A percentile compares a stretch with the other conserved stretches of the same genome.
Conservation (phyloP, 2,329 filamentous ascomycete species). For the Neofusicoccum kwambonambiense region DNA sequence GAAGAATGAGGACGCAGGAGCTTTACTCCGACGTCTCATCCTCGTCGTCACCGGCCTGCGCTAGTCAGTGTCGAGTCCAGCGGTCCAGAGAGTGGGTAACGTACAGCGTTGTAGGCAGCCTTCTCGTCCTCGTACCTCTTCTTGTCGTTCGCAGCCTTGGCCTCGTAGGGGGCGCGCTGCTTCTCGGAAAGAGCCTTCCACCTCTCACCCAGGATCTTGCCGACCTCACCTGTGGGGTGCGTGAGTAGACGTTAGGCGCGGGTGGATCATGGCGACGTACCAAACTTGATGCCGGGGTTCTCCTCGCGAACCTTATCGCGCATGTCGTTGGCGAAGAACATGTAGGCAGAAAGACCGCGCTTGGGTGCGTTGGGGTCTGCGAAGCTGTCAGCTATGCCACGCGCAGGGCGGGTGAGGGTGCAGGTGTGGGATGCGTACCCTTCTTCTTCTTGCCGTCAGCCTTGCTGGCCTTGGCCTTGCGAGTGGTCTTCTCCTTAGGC, state of each 20-base stretch:
- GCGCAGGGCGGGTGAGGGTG: neutral
- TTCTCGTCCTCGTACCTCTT: constrained; percentile 99
- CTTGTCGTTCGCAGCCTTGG: constrained; percentile 96
- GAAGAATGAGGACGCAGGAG: neutral
- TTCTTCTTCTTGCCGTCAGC: constrained; percentile 67
- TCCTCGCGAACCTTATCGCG: constrained; percentile 97
- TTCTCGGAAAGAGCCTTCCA: constrained; percentile 97
- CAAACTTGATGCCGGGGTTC: constrained; percentile 96
- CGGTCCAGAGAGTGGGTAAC: constrained; percentile 18
- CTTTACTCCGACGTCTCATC: constrained; percentile 40
- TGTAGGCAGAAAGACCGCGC: constrained; percentile 98
- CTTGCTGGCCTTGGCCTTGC: constrained; percentile 60
- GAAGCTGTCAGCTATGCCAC: constrained; percentile 20
- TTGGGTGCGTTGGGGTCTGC: constrained; percentile 96
- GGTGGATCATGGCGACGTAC: constrained; percentile 48
- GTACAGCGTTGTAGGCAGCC: constrained; percentile 60
- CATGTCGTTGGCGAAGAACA: constrained; percentile 99
- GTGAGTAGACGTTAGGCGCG: constrained; percentile 3
- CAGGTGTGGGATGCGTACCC: constrained; percentile 45
- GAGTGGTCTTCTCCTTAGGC: constrained; percentile 66
- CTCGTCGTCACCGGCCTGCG: constrained; percentile 32
- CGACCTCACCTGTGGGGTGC: constrained; percentile 71
- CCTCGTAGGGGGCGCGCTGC: constrained; percentile 90
- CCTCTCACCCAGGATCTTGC: constrained; percentile 95
- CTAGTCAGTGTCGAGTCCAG: neutral